Percentiles rank a stretch among this genome's conserved stretches.
Evolutionary conservation across 163 green algal genomes (phyloP).

Genomic region (Volvox carteri): DNA sequence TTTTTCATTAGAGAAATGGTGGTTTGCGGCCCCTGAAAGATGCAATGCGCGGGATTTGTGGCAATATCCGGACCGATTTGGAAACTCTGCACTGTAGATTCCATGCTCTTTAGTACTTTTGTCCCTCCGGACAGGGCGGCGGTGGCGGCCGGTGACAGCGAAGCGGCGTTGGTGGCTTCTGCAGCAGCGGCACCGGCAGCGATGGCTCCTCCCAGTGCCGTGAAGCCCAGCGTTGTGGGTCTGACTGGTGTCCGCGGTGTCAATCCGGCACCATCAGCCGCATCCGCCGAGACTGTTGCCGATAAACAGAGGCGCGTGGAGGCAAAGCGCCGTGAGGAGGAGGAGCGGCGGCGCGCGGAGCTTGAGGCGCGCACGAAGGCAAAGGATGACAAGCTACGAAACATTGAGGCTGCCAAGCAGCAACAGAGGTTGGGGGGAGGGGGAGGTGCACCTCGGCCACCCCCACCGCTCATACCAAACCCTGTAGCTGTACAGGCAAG

Average conservation of each 20-base stretch:
- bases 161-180: not conserved
- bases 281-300: conserved; percentile 36
- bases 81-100: no score
- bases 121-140: not conserved
- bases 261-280: not conserved
- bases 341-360: conserved; percentile 60
- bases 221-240: no score
- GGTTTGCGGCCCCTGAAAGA: no score
- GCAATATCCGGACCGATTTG: no score
- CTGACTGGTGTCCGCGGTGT: not conserved
- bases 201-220: not conserved
- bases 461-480: not conserved
- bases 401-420: conserved; percentile 55
- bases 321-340: conserved; percentile 66
- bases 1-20: no score
- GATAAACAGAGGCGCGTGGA: conserved; percentile 73
- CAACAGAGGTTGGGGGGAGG: not conserved
- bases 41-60: no score
- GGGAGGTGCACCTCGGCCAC: conserved; percentile 26
- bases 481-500: not conserved
- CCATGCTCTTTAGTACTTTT: no score
- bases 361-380: conserved; percentile 60
- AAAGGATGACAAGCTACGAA: conserved; percentile 70
- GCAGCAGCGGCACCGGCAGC: not conserved
- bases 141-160: conserved; percentile 3